phyloP scores from a whole-genome alignment of 2,329 filamentous ascomycete genomes.

The Fusarium verrucosum region DNA sequence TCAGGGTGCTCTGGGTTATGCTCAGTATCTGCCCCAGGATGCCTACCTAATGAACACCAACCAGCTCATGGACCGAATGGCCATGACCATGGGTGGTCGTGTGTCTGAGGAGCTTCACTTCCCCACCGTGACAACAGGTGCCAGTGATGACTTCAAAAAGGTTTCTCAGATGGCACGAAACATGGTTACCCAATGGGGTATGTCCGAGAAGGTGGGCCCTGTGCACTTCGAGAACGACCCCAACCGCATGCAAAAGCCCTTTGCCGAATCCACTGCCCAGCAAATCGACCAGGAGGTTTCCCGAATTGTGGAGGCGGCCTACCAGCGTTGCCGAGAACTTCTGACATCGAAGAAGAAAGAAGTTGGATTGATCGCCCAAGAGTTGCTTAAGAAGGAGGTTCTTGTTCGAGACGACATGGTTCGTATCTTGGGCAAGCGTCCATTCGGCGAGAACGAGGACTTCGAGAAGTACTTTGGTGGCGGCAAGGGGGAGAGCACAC shows the following conservation, averaged over 20 bases:
- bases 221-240: slow-evolving; percentile 88
- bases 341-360: slow-evolving; percentile 87
- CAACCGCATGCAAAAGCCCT: slow-evolving; percentile 89
- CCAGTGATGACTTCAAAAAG: slow-evolving; percentile 98
- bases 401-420: slow-evolving; percentile 92
- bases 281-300: slow-evolving; percentile 92
- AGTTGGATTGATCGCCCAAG: slow-evolving; percentile 89
- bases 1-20: slow-evolving; percentile 92
- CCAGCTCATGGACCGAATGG: slow-evolving; percentile 99
- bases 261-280: slow-evolving; percentile 92
- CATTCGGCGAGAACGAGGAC: slow-evolving; percentile 84
- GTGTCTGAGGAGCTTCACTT: slow-evolving; percentile 98
- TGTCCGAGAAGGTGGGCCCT: slow-evolving; percentile 93
- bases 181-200: slow-evolving; percentile 99
- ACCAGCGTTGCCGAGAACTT: slow-evolving; percentile 87
- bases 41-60: slow-evolving; percentile 95
- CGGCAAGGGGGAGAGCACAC: slow-evolving; percentile 64
- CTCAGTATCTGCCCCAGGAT: slow-evolving; percentile 94
- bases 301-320: slow-evolving; percentile 90
- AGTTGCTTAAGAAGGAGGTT: slow-evolving; percentile 91
- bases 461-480: slow-evolving; percentile 94
- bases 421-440: slow-evolving; percentile 82
- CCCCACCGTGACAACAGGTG: slow-evolving; percentile 92
- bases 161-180: slow-evolving; percentile 94
- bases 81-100: slow-evolving; percentile 96